These are phyloP conservation scores for Tuber brumale DNA, from an alignment of 495 filamentous ascomycete species.

Conservation along the genomic window DNA sequence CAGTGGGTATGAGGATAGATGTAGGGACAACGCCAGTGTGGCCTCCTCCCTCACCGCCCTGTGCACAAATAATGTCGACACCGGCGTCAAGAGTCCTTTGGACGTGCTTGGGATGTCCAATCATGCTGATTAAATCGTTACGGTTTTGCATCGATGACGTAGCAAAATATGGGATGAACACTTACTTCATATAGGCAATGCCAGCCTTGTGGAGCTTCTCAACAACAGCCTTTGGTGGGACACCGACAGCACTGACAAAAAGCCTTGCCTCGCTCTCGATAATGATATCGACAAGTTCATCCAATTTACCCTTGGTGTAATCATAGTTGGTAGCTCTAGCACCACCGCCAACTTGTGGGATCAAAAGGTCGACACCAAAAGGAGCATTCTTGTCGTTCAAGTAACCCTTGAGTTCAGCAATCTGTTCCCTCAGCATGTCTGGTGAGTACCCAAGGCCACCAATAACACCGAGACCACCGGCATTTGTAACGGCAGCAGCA, in stretches of 20 bases:
- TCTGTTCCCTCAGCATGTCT: slow-evolving; percentile 90
- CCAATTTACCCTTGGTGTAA: slow-evolving; percentile 97
- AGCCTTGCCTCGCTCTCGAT: slow-evolving; percentile 84
- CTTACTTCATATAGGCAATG: slow-evolving; percentile 85
- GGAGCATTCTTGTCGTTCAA: slow-evolving; percentile 93
- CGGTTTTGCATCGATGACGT: not conserved
- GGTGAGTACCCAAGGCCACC: slow-evolving; percentile 95
- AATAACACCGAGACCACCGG: slow-evolving; percentile 91
- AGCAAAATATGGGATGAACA: not conserved
- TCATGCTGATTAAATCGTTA: slow-evolving; percentile 56
- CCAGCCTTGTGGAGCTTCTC: slow-evolving; percentile 80
- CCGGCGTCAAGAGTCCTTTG: slow-evolving; percentile 85
- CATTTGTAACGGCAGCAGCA: slow-evolving; percentile 94
- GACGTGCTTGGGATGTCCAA: slow-evolving; percentile 98
- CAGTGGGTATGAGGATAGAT: slow-evolving; percentile 80
- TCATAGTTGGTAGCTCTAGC: slow-evolving; percentile 82
- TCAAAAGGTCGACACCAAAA: slow-evolving; percentile 90
- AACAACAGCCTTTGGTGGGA: slow-evolving; percentile 81
- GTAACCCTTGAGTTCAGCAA: slow-evolving; percentile 86
- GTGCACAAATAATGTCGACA: slow-evolving; percentile 85
- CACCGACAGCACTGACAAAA: slow-evolving; percentile 94
- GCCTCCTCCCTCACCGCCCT: slow-evolving; percentile 86
- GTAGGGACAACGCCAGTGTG: slow-evolving; percentile 90
- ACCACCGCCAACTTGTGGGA: slow-evolving; percentile 88
- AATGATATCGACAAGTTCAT: slow-evolving; percentile 83